Base-by-base conservation (phyloP, 192 early-diverging fungal species). In the Rhizophagus clarus region DNA sequence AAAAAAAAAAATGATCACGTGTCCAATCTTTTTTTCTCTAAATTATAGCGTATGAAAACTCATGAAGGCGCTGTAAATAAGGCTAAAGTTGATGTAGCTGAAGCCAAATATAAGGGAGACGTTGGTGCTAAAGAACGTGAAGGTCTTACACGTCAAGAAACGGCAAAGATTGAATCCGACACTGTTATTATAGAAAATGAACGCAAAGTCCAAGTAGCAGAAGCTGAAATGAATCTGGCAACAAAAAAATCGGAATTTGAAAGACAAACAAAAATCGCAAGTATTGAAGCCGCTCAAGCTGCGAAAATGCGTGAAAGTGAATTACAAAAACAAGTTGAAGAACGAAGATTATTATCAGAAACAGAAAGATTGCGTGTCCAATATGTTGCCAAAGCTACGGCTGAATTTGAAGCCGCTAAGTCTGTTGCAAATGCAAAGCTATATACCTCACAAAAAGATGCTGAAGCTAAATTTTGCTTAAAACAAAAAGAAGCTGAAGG, bases 21-120 rank as follows among this genome's bases (percentile, higher is more conserved):
- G 56, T 32, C 8, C 24, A 22, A 63, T 24, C 9, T 76, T 17
- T 8, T 32, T 15, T 76, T n/a, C n/a, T n/a, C n/a, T n/a, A n/a
- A 12, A 34, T 40, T 32, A 4, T 61, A 37, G 31, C 37, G 37
- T 60, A 75, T 75, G 79, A 51, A 51, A 28, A 42, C 80, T 22
- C 88, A 86, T 47, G 85, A 89, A 74, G 88, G 85, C 47, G 88
- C 88, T 29, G 83, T 87, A 51, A 89, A 89, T 74, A 89, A 89
- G 77, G 88, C 88, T 68, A 89, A 89, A 66, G 81, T 89, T 51
- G 88, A 89, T 82, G 89, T 89, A 12, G 88, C 88, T 20, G 82
- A 87, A 32, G 88, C 88, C 3, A 72, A 80, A 24, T 81, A 80
- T 72, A 47, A 72, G 40, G 88, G 88, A 68, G 80, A 84, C 78